Percentiles rank a stretch among this genome's conserved stretches.
These are phyloP conservation scores for Favolaschia claudopus DNA, from an alignment of 768 basidiomycete genomes.

Conservation along the genomic window DNA sequence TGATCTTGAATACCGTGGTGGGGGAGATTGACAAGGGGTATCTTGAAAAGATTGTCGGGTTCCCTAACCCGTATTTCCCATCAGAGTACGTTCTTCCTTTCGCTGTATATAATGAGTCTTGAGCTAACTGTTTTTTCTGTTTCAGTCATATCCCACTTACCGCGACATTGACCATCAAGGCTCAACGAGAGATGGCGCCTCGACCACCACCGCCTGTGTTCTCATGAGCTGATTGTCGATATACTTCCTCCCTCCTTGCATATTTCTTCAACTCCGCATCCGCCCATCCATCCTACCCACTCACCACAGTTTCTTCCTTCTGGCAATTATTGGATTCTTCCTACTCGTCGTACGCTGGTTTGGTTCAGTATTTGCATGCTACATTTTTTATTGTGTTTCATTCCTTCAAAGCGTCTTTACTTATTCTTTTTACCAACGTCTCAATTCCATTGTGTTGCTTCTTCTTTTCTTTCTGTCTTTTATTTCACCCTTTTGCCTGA, in stretches of 20 bases:
- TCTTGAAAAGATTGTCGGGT: constrained; percentile 90
- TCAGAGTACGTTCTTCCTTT: constrained; percentile 78
- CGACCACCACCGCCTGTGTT: constrained; percentile 23
- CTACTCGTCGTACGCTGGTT: constrained; percentile 22
- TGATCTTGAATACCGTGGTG: constrained; percentile 84
- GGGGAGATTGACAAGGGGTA: constrained; percentile 88
- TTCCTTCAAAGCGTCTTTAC: neutral
- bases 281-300: too few relatives aligned
- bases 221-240: constrained; percentile 12
- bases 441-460: constrained; percentile 5
- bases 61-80: constrained; percentile 96
- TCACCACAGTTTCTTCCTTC: constrained; percentile 6
- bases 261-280: too few relatives aligned
- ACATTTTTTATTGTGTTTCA: constrained; percentile 8
- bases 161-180: constrained; percentile 24
- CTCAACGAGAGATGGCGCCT: constrained; percentile 21
- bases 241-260: constrained; percentile 3
- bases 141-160: constrained; percentile 21
- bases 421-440: constrained; percentile 7
- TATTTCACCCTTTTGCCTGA: neutral
- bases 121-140: neutral
- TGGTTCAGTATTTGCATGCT: constrained; percentile 25
- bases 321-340: constrained; percentile 24
- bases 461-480: neutral
- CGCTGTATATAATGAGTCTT: neutral